Conservation (phyloP, 2,329 filamentous ascomycete species). For the Parafenestella ontariensis region DNA sequence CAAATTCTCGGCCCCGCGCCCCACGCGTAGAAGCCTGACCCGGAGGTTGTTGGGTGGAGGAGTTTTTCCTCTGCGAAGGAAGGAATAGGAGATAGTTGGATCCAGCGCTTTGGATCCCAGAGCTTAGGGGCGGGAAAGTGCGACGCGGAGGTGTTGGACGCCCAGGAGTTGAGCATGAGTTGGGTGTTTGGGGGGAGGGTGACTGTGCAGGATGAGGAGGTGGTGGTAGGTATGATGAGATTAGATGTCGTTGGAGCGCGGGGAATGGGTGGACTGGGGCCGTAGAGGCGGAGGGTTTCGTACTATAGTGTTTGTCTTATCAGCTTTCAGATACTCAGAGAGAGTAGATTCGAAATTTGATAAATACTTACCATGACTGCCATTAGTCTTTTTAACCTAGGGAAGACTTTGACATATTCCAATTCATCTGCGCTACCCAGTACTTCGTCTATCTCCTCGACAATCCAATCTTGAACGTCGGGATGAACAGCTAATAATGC, state of each 20-base stretch:
- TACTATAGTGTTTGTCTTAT: conserved; percentile 16
- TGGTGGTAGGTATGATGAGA: conserved; percentile 9
- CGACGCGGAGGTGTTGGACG: conserved; percentile 34
- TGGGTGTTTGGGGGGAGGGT: conserved; percentile 18
- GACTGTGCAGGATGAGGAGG: background rate
- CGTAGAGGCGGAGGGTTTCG: conserved; percentile 38
- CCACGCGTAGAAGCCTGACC: conserved; percentile 55
- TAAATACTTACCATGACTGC: conserved; percentile 55
- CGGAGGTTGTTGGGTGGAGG: conserved; percentile 1
- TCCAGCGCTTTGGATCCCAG: conserved; percentile 48
- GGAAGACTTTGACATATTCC: conserved; percentile 54
- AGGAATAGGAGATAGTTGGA: conserved; percentile 12
- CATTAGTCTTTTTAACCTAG: conserved; percentile 53
- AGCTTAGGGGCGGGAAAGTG: conserved; percentile 31
- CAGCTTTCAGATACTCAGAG: background rate
- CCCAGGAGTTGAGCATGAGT: conserved; percentile 27
- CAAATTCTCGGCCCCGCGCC: conserved; percentile 58
- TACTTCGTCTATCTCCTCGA: conserved; percentile 56
- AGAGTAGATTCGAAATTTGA: background rate
- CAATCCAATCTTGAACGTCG: conserved; percentile 60
- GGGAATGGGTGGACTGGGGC: conserved; percentile 25
- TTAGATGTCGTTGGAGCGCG: conserved; percentile 9
- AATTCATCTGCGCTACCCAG: conserved; percentile 27
- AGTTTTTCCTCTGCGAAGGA: conserved; percentile 6
- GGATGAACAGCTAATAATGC: conserved; percentile 56